phyloP scores from a whole-genome alignment of 176 grass and related monocot species.

The Rhynchospora pubera region DNA sequence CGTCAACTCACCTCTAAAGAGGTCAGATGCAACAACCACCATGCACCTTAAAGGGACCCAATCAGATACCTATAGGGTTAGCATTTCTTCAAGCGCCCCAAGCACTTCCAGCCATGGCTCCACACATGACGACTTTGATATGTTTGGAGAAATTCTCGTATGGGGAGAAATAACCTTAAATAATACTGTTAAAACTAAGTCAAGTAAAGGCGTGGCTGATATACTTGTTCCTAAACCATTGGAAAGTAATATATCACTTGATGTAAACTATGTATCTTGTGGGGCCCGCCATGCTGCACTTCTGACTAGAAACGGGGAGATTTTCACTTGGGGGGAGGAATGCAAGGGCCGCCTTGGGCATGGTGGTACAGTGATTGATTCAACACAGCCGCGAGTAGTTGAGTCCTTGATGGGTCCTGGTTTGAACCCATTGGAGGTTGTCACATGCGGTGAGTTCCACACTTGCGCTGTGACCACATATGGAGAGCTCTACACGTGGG shows the following conservation, averaged over 20 bases:
- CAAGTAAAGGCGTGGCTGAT: slow-evolving; percentile 45
- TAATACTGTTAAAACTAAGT: slow-evolving; percentile 36
- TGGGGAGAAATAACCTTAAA: slow-evolving; percentile 94
- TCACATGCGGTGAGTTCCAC: slow-evolving; percentile 96
- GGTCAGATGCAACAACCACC: slow-evolving; percentile 59
- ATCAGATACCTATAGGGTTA: slow-evolving; percentile 85
- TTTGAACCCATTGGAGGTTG: slow-evolving; percentile 31
- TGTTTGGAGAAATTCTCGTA: slow-evolving; percentile 67
- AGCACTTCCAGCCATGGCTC: slow-evolving; percentile 97
- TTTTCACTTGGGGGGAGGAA: slow-evolving; percentile 97
- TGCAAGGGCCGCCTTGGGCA: slow-evolving; percentile 81
- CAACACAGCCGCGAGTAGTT: slow-evolving; percentile 44
- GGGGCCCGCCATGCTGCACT: slow-evolving; percentile 78
- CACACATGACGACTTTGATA: slow-evolving; percentile 88
- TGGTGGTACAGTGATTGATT: slow-evolving; percentile 55
- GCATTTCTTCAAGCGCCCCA: slow-evolving; percentile 74
- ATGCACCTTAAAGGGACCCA: slow-evolving; percentile 71
- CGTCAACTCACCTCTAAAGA: slow-evolving; percentile 21
- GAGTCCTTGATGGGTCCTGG: slow-evolving; percentile 49
- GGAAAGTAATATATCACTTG: slow-evolving; percentile 75
- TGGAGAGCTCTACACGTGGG: slow-evolving; percentile 94
- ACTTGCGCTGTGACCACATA: slow-evolving; percentile 72
- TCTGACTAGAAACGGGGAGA: slow-evolving; percentile 82
- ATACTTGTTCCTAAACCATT: slow-evolving; percentile 75
- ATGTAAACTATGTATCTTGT: slow-evolving; percentile 72